A percentile compares a stretch with the other conserved stretches of the same genome.
Conservation (phyloP, 2,329 filamentous ascomycete genomes). For the Cryoendolithus antarcticus region DNA sequence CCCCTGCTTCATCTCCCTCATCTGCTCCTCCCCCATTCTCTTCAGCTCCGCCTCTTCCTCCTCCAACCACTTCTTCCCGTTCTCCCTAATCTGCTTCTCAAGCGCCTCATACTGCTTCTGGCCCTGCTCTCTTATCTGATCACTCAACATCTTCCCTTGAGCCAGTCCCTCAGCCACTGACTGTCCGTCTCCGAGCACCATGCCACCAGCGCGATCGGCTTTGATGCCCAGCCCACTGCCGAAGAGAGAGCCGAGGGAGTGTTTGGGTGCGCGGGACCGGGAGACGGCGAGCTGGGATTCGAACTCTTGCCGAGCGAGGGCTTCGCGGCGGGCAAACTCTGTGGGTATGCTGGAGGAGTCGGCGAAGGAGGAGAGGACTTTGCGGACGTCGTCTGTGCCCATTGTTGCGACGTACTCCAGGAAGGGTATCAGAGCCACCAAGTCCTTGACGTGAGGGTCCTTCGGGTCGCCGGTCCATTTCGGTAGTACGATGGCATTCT, state of each 20-base stretch:
- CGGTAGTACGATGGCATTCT: constrained; percentile 84
- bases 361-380: constrained; percentile 35
- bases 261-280: constrained; percentile 48
- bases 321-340: constrained; percentile 83
- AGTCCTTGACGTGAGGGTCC: constrained; percentile 54
- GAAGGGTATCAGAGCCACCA: constrained; percentile 86
- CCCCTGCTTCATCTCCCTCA: constrained; percentile 80
- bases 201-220: constrained; percentile 48
- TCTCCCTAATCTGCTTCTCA: constrained; percentile 82
- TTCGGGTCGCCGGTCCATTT: constrained; percentile 77
- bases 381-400: constrained; percentile 74
- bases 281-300: constrained; percentile 63
- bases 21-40: constrained; percentile 77
- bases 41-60: constrained; percentile 84
- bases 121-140: constrained; percentile 83
- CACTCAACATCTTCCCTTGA: constrained; percentile 93
- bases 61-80: constrained; percentile 90
- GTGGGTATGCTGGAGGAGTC: constrained; percentile 78
- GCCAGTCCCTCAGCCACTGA: constrained; percentile 64
- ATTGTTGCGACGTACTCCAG: constrained; percentile 94
- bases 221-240: constrained; percentile 64
- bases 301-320: constrained; percentile 72
- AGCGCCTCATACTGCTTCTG: constrained; percentile 80
- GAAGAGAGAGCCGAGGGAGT: constrained; percentile 51
- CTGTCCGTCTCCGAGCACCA: constrained; percentile 39